Percentiles rank a stretch among this genome's conserved stretches.
phyloP scores from a whole-genome alignment of 106 monocot species.

The Phalaenopsis equestris region DNA sequence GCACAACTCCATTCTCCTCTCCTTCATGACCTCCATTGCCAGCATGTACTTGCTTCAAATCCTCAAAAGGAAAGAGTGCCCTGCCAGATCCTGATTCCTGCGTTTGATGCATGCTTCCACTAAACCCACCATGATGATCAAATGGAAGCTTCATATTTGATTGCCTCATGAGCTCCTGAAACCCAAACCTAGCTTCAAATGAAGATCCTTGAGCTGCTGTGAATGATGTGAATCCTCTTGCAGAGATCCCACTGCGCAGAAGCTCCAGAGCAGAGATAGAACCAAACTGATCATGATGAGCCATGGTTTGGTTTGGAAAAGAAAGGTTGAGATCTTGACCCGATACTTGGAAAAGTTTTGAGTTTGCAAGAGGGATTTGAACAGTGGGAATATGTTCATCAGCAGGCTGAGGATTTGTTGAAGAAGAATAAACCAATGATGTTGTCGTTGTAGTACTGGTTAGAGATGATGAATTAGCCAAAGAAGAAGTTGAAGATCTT shows the following conservation, averaged over 20 bases:
- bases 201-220: not conserved
- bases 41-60: not conserved
- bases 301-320: not conserved
- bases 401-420: not conserved
- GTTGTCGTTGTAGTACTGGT: not conserved
- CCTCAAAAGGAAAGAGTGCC: not conserved
- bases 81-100: not conserved
- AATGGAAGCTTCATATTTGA: not conserved
- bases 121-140: not conserved
- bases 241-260: slow-evolving; percentile 1
- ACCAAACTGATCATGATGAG: not conserved
- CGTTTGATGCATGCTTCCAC: not conserved
- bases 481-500: slow-evolving; percentile 3
- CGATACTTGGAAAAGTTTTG: not conserved
- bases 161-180: slow-evolving; percentile 6
- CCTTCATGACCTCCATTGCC: not conserved
- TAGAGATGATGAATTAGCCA: not conserved
- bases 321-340: not conserved
- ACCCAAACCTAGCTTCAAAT: not conserved
- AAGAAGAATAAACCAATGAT: not conserved
- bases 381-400: not conserved
- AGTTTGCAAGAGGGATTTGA: not conserved
- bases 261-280: slow-evolving; percentile 3
- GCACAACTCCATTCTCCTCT: not conserved
- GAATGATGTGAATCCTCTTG: not conserved